Base-by-base conservation (phyloP, 768 basidiomycete genomes). In the Pholiota molesta region DNA sequence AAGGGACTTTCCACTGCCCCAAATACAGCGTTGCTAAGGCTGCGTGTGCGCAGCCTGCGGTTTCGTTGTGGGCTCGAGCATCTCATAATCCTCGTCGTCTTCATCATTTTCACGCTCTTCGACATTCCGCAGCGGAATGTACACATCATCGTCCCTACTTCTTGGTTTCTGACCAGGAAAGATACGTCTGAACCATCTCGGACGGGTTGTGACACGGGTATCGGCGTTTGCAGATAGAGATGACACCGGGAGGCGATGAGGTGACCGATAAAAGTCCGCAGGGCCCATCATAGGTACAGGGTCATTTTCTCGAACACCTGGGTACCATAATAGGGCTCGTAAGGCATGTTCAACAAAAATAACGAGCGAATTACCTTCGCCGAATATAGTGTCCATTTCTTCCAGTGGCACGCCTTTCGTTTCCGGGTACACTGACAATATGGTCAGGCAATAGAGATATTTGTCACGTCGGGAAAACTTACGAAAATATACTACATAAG, bases 311-410 rank as follows among this genome's bases (percentile, higher is more conserved):
- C 19, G 47, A 19, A 21, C 6, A 49, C 13, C 47, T 49, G 23
- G 8, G 23, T 26, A 26, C 23, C 21, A 49, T 5, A 23, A 11
- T 10, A 23, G 21, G 45, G 21, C 10, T n/a, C 19, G n/a, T 49
- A 2, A 44, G 42, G 10, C 47, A 49, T 49, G 11, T 26, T 3
- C 23, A 19, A 49, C 26, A 26, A 8, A 17, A 44, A 49, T 26
- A 26, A 26, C 47, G 19, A 10, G 11, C 26, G 47, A 26, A 26
- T 49, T 65, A 88, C 90, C 91, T 86, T 95, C 92, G 49, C 93
- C 90, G 74, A 95, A 96, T n/a, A 95, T 86, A 28, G 83, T 85
- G 69, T 95, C 94, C 88, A 96, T 93, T 72, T 95, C 92, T 76
- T 96, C 94, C 55, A 95, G 76, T 2, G 92, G 90, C 5, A 94